Evolutionary conservation across 2,329 filamentous ascomycete genomes (phyloP), one percentile per base, ranked within the genome.

Genomic region (Trichophyton rubrum): DNA sequence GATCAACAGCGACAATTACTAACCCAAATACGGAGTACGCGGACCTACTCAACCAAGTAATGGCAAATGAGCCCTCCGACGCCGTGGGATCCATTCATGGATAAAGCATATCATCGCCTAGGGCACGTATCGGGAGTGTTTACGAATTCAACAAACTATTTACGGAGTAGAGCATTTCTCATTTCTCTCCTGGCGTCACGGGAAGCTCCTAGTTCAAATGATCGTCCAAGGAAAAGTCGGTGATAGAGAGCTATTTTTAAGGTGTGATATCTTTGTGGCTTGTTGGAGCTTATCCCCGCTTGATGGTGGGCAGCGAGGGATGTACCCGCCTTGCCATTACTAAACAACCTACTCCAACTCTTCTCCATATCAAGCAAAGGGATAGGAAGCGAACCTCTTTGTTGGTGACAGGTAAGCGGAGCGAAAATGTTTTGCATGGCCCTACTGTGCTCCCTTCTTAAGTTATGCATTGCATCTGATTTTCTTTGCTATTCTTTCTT

Each of bases 351-450:
- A 30, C 27, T 27, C 33, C 20, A 57, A 15, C 33, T 27, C 8
- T 17, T 57, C 55, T 30, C 22, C 22, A 35, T 24, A 40, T 40
- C 27, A n/a, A 7, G 40, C n/a, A 57, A 57, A 57, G 27, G 6
- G 40, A 20, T 17, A 33, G 51, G 17, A 35, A 17, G 11, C 35
- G 8, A 24, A 33, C 20, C 33, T 24, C 61, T 62, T 62, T 62
- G 61, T 62, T 60, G 30, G 55, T 22, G 24, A 41, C 17, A 30
- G 38, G n/a, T 38, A 15, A 27, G 58, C 59, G 53, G 61, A 62
- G 55, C n/a, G 35, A 38, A 20, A 51, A 41, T 61, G 61, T 45
- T 60, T 55, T 41, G 33, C 51, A 43, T 55, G 51, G 51, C 15
- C 17, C 59, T 60, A 56, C 51, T 47, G 56, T 61, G 59, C 56